Evolutionary conservation across 2,329 filamentous ascomycete species (phyloP), one percentile per base, ranked within the genome.

Genomic region (Fusarium fujikuroi): DNA sequence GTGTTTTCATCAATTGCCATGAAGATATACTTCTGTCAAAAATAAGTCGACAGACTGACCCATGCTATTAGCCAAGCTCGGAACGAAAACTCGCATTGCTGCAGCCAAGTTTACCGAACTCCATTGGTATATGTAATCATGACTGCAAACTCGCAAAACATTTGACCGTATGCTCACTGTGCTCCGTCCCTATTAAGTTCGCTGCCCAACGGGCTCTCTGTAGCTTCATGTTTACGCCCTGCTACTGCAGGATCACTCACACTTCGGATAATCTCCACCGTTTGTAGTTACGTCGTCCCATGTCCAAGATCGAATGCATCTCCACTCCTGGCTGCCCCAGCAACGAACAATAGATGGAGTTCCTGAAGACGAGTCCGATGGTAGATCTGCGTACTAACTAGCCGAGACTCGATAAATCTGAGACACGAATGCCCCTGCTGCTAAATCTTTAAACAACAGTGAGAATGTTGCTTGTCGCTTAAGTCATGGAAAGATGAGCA

Each of bases 351-450:
- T 39, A 52, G 49, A 36, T 46, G 39, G 19, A 52, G 37, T 30
- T 28, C 36, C 21, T 37, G 32, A 30, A 37, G 32, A 37, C 36
- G 34, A 59, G 50, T 16, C 46, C n/a, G 40, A 23, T 34, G n/a
- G 52, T 60, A 43, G 69, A 73, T 73, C 70, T 66, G 23, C 43
- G 19, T 36, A 21, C 34, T 25, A 52, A 37, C 18, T 54, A 39
- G 66, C 60, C 60, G 64, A 70, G 66, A 57, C 42, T 57, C 53
- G 65, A 59, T 63, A 50, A 52, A 36, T 60, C 54, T 67, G 44
- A 73, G 71, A 72, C 71, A 69, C 34, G 39, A 56, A 46, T 39
- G 25, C 14, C 30, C 18, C 19, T 28, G 44, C 19, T 58, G 6
- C n/a, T 32, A n/a, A 11, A 32, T 44, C 16, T 57, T 39, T 23